phyloP scores from a whole-genome alignment of 2,329 filamentous ascomycete genomes.

The Annulohypoxylon truncatum region DNA sequence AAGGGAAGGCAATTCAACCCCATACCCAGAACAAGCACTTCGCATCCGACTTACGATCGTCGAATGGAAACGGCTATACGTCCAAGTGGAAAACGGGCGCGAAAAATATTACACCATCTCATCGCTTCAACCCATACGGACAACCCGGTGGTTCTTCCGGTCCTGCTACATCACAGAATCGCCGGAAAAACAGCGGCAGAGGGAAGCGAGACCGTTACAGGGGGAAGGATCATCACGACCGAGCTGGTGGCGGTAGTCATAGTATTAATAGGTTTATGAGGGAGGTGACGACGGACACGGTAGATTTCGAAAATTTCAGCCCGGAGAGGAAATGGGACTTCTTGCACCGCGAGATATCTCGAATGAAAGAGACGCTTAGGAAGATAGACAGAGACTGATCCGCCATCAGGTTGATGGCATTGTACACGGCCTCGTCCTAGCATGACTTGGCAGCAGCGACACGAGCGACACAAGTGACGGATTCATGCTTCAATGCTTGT shows the following conservation, averaged over 20 bases:
- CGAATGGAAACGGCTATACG: not conserved
- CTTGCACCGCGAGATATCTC: not conserved
- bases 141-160: not conserved
- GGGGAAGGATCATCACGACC: not conserved
- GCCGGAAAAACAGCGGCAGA: not conserved
- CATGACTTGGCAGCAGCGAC: not conserved
- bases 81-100: not conserved
- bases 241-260: not conserved
- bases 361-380: not conserved
- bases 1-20: not conserved
- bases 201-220: not conserved
- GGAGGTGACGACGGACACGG: slow-evolving; percentile 22
- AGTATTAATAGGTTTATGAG: not conserved
- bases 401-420: not conserved
- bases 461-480: not conserved
- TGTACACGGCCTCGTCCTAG: not conserved
- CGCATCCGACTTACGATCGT: not conserved
- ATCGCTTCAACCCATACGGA: slow-evolving; percentile 1
- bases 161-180: not conserved
- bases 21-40: not conserved
- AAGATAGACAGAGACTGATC: slow-evolving; percentile 1
- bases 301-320: slow-evolving; percentile 14
- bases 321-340: not conserved
- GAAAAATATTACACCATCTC: not conserved
- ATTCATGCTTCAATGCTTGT: not conserved